A percentile compares a stretch with the other conserved stretches of the same genome.
phyloP scores from a whole-genome alignment of 768 basidiomycete genomes.

The Boletus sensibilis region DNA sequence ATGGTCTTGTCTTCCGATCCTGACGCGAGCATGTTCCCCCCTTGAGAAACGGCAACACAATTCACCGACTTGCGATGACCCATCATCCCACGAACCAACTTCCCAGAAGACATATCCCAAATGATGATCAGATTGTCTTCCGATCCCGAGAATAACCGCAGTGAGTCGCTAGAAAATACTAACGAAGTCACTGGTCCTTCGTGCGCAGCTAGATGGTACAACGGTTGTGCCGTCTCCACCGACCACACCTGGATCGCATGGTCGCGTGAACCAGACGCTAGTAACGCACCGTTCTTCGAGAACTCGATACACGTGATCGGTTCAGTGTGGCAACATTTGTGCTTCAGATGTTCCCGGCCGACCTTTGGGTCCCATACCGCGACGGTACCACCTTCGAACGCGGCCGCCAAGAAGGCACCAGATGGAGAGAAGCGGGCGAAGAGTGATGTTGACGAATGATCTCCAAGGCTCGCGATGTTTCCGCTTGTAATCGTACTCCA shows the following conservation, averaged over 20 bases:
- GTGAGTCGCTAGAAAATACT: constrained; percentile 22
- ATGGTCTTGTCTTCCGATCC: constrained; percentile 27
- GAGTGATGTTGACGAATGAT: constrained; percentile 1
- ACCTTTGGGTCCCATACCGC: constrained; percentile 21
- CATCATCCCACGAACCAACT: constrained; percentile 15
- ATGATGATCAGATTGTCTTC: constrained; percentile 23
- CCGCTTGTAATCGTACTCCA: constrained; percentile 22
- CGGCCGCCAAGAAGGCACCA: constrained; percentile 20
- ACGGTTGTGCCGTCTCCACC: constrained; percentile 5
- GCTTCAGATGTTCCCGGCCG: constrained; percentile 17
- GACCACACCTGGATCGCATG: constrained; percentile 25
- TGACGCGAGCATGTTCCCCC: constrained; percentile 18
- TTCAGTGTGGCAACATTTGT: constrained; percentile 10
- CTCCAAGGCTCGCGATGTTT: constrained; percentile 22
- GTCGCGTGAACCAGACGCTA: constrained; percentile 23
- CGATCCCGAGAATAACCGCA: constrained; percentile 22
- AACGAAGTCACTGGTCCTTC: constrained; percentile 19
- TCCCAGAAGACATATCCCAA: constrained; percentile 23
- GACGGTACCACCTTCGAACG: constrained; percentile 17
- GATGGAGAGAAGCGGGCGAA: constrained; percentile 23
- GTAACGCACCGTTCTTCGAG: constrained; percentile 9
- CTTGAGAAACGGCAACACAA: constrained; percentile 20
- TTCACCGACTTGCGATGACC: constrained; percentile 19
- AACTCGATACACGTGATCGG: constrained; percentile 23
- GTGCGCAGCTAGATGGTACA: constrained; percentile 16